Evolutionary conservation across 1,284 basidiomycete genomes (phyloP), one percentile per base, ranked within the genome.

Genomic region (Ceratobasidium sp.): DNA sequence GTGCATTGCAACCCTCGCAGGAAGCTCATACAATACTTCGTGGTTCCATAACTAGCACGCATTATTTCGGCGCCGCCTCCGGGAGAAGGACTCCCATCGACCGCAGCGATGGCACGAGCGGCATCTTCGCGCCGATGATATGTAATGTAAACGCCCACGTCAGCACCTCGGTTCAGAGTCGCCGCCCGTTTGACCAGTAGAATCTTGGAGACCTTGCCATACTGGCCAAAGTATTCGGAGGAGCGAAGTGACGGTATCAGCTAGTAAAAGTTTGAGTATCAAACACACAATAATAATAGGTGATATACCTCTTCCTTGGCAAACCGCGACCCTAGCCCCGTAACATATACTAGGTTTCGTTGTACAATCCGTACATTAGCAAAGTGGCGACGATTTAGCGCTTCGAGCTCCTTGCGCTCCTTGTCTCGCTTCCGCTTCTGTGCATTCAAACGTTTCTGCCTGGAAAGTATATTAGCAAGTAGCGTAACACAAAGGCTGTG

Each of bases 1-100:
- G 91, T 88, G 83, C 98, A 99, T 74, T 88, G 88, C 57, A 89
- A 86, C 26, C 94, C 91, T 61, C 96, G 93, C 76, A 99, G 86
- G 81, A 98, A 99, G 11, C 91, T 87, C 86, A 98, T 96, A 83
- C 98, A 99, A 80, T 99, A 99, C 81, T 98, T 96, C 43, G 97
- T 98, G 26, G 96, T 98, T 26, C 98, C 98, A 81, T 96, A 92
- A 79, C 94, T 97, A 13, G 96, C 97, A 74, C 94, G 88, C 86
- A 99, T 91, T 49, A 94, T 85, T 76, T 95, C 87, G 77, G 89
- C 83, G 77, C 91, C 86, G 75, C 93, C 87, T 72, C 95, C 90
- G 18, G 95, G 94, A 13, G 94, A 91, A 14, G 91, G 85, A 44
- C 93, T 90, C 2, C 97, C 96, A 82, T 99, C 98, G 38, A 99